These are phyloP conservation scores for Eragrostis tef DNA, from an alignment of 202 grass and related monocot species.

Conservation along the genomic window DNA sequence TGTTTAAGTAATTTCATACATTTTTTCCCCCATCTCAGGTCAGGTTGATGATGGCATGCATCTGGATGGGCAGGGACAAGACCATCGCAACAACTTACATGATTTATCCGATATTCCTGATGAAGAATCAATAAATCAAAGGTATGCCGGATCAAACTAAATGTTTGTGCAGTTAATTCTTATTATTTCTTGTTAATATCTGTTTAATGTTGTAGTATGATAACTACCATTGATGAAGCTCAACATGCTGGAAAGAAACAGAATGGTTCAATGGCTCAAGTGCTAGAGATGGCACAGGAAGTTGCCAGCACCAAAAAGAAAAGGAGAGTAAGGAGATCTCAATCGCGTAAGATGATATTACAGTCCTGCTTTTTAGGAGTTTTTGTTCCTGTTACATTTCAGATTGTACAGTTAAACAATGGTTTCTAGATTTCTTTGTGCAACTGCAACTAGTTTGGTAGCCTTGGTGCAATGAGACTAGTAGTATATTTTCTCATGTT, in stretches of 20 bases:
- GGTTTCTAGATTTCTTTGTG: neutral
- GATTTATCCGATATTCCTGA: constrained; percentile 37
- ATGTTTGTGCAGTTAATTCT: constrained; percentile 29
- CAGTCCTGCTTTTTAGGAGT: constrained; percentile 29
- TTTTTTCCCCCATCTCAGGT: constrained; percentile 50
- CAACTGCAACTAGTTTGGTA: neutral
- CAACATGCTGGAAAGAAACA: constrained; percentile 45
- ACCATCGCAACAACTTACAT: constrained; percentile 37
- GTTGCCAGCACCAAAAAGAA: constrained; percentile 64
- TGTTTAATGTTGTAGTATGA: constrained; percentile 56
- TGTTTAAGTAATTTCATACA: constrained; percentile 26
- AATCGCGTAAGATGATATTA: constrained; percentile 64
- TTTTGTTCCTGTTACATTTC: constrained; percentile 38
- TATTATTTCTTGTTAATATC: constrained; percentile 46
- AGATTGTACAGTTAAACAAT: neutral
- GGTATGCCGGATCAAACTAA: constrained; percentile 50
- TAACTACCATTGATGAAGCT: constrained; percentile 50
- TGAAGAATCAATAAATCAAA: constrained; percentile 48
- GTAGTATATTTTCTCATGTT: constrained; percentile 4
- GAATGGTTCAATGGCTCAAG: constrained; percentile 39
- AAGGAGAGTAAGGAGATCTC: constrained; percentile 75
- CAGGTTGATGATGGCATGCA: constrained; percentile 14
- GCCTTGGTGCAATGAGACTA: neutral
- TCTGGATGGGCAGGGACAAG: constrained; percentile 43
- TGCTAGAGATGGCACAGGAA: constrained; percentile 44